Percentiles rank a stretch among this genome's conserved stretches.
phyloP scores from a whole-genome alignment of 768 basidiomycete species.

The Trametes coccinea region DNA sequence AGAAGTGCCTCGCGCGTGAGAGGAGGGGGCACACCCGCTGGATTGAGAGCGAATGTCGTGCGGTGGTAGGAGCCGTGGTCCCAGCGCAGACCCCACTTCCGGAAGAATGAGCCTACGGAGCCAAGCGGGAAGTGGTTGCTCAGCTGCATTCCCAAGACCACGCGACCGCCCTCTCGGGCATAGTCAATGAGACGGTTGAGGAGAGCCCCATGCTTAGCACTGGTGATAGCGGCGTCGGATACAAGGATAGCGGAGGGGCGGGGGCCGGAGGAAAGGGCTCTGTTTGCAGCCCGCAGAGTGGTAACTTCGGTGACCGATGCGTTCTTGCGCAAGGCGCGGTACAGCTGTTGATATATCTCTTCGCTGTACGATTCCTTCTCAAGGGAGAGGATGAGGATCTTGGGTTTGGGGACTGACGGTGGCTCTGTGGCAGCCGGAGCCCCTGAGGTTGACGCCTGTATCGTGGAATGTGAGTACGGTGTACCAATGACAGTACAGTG shows the following conservation, averaged over 20 bases:
- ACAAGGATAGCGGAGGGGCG: conserved; percentile 35
- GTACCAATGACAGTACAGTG: too few species aligned
- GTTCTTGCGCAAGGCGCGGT: conserved; percentile 11
- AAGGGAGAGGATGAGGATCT: conserved; percentile 12
- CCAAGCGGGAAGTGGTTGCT: conserved; percentile 30
- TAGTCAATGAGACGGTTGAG: conserved; percentile 39
- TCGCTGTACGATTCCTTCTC: conserved; percentile 13
- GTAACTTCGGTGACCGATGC: neutral
- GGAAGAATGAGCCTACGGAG: conserved; percentile 23
- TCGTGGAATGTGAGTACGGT: too few species aligned
- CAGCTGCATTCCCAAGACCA: conserved; percentile 39
- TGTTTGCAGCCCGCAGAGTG: neutral
- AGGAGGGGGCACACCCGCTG: conserved; percentile 12
- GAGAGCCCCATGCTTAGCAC: conserved; percentile 25
- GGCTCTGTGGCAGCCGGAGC: neutral
- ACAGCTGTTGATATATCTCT: conserved; percentile 9
- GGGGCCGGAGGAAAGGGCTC: neutral
- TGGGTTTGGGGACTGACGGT: neutral
- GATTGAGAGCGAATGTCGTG: conserved; percentile 39
- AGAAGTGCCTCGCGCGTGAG: conserved; percentile 7
- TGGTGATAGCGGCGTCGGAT: conserved; percentile 38
- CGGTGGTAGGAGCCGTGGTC: conserved; percentile 42
- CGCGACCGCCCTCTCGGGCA: conserved; percentile 39
- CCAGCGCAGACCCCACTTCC: conserved; percentile 35
- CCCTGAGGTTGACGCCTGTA: too few species aligned